Base-by-base conservation (phyloP, 441 rosid species). In the California macrophylla region DNA sequence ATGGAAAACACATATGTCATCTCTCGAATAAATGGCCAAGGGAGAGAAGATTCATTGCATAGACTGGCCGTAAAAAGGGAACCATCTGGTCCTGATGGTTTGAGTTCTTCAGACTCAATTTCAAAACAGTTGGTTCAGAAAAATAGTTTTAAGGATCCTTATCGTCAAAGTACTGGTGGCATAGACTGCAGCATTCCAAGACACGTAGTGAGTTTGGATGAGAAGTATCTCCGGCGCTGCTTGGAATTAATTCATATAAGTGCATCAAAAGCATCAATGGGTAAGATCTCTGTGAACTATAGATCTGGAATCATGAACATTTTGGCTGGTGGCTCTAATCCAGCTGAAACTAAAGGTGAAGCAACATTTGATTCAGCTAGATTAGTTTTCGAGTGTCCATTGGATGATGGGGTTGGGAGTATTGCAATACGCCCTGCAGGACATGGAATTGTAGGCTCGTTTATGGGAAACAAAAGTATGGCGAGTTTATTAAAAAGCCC, bases 381-480 rank as follows among this genome's bases (percentile, higher is more conserved):
- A 47, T 82, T 86, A 71, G 79, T 81, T 69, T 82, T 82, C 72
- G 89, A 85, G 47, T 78, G 82, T 79, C 85, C 92, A 0, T 66
- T 83, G 80, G 82, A 72, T 0, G 78, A 76, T 71, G 91, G 74
- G 66, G 60, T 74, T 47, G 89, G 81, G 42, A 79, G 75, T 73
- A 65, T 79, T 63, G 85, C 81, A 54, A 75, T 83, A 30, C 75
- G 83, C 66, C 81, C 89, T n/a, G 72, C 78, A 8, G 84, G 82
- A 26, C 75, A 78, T 21, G 81, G 86, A 85, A 79, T 81, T 74
- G 76, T 77, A 72, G 89, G 87, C 70, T 83, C 93, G 8, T 81
- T 92, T 18, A 83, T 84, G 84, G 89, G 87, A 64, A 85, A 85
- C 83, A 82, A 82, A 70, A 92, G 96, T 74, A 87, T 82, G 90